These are phyloP conservation scores for Hordeum marinum DNA, from an alignment of 176 grass and related monocot species.

Conservation along the genomic window DNA sequence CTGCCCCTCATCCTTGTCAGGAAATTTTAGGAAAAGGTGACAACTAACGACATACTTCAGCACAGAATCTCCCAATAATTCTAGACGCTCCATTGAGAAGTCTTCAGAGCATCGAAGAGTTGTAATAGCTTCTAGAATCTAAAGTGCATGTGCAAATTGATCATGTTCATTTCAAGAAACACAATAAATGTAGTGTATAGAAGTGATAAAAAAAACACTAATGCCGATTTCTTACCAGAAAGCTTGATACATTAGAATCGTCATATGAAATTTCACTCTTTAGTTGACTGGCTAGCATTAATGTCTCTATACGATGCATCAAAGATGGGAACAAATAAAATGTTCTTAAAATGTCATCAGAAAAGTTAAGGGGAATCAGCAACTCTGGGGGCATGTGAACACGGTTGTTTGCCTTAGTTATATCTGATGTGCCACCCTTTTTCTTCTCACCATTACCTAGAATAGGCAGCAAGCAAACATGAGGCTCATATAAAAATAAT, in stretches of 20 bases:
- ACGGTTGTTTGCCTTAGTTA: slow-evolving; percentile 44
- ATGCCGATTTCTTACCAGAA: slow-evolving; percentile 41
- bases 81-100: slow-evolving; percentile 92
- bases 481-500: slow-evolving; percentile 39
- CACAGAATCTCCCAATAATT: slow-evolving; percentile 83
- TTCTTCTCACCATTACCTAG: slow-evolving; percentile 51
- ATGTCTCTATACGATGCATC: slow-evolving; percentile 81
- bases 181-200: slow-evolving; percentile 23
- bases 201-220: background rate
- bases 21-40: slow-evolving; percentile 71
- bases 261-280: slow-evolving; percentile 60
- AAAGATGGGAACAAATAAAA: slow-evolving; percentile 91
- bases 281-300: slow-evolving; percentile 81
- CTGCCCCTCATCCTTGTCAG: slow-evolving; percentile 63
- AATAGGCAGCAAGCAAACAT: slow-evolving; percentile 27
- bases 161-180: slow-evolving; percentile 16
- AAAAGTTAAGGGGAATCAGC: slow-evolving; percentile 64
- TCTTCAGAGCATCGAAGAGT: slow-evolving; percentile 77
- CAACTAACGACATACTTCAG: slow-evolving; percentile 83
- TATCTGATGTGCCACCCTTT: slow-evolving; percentile 5
- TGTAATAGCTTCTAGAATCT: slow-evolving; percentile 96
- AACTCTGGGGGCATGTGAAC: slow-evolving; percentile 93
- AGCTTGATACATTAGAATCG: slow-evolving; percentile 54
- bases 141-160: slow-evolving; percentile 11
- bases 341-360: slow-evolving; percentile 67